Base-by-base conservation (phyloP, 2,329 filamentous ascomycete species). In the Ophiocordyceps unilateralis region DNA sequence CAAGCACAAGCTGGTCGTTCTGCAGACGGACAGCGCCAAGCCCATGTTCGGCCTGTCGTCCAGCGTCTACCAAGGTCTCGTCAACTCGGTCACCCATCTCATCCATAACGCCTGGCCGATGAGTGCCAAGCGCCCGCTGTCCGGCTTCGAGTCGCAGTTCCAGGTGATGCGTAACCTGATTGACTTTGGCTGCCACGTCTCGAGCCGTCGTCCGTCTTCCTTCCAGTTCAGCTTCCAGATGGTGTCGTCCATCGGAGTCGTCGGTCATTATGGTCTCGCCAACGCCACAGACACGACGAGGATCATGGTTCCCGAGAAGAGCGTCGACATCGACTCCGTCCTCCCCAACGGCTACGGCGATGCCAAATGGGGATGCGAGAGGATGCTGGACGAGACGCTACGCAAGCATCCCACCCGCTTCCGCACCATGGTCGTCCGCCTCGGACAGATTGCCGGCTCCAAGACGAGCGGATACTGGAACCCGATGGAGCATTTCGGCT, bases 401-500 rank as follows among this genome's bases (percentile, higher is more conserved):
- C 62, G 65, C 44, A 49, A 55, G n/a, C 51, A 66, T 45, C 63
- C 63, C 0, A 44, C 58, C 1, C 53, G 48, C 1, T 71, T 74
- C 55, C 60, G 61, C 14, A 46, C 65, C 1, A 67, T 64, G 58
- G 53, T 53, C 0, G 63, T 68, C 0, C 63, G 72, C 0, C 57
- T 65, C 0, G 73, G 68, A 0, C 73, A 77, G 51, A 68, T 77
- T 36, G 59, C 71, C 1, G 73, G 73, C 0, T 68, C 64, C 0
- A 62, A 50, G 3, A 58, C 44, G 0, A 72, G 56, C 43, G 72
- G 71, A 0, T 67, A 66, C 49, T 77, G 72, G 73, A 76, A 76
- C 47, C 55, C 63, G 0, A 58, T 60, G 23, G 70, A 76, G 49
- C 68, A 74, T 46, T 54, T 74, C 12, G 50, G 58, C 0, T 70